Conservation (phyloP, 768 basidiomycete genomes). For the Cyathus striatus region DNA sequence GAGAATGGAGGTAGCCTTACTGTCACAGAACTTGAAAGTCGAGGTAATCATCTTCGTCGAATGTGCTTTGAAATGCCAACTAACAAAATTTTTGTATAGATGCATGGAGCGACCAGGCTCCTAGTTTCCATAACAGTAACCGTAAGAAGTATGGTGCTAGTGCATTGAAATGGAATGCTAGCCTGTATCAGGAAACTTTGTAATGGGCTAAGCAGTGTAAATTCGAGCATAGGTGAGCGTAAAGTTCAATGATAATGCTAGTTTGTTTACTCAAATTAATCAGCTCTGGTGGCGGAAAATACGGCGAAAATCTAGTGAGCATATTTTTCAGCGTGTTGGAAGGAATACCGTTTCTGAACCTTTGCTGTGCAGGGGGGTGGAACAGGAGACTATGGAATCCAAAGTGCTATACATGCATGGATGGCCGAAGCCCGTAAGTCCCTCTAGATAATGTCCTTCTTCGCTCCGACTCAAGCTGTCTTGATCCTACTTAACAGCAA, state of each 20-base stretch:
- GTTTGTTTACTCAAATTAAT: background rate
- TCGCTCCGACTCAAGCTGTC: too few relatives aligned
- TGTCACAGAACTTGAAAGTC: too few relatives aligned
- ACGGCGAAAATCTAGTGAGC: constrained; percentile 22
- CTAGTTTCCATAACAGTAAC: constrained; percentile 10
- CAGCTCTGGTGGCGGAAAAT: constrained; percentile 11
- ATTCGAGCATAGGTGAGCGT: constrained; percentile 22
- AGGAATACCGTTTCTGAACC: background rate
- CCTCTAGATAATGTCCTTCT: background rate
- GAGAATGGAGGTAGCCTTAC: too few relatives aligned
- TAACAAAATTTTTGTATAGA: too few relatives aligned
- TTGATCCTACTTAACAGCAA: constrained; percentile 8
- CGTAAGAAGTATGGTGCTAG: constrained; percentile 16
- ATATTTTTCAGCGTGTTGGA: background rate
- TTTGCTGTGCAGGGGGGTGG: constrained; percentile 10
- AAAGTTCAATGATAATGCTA: background rate
- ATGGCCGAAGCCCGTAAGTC: constrained; percentile 22
- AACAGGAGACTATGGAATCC: constrained; percentile 11
- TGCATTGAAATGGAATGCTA: constrained; percentile 15
- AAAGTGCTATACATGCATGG: constrained; percentile 15
- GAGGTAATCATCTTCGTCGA: too few relatives aligned
- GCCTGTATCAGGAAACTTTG: constrained; percentile 13
- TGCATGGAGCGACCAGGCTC: too few relatives aligned
- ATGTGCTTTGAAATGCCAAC: too few relatives aligned
- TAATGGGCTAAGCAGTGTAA: constrained; percentile 16